Evolutionary conservation across 257 asterid genomes (phyloP).

Genomic region (Lantana camara): DNA sequence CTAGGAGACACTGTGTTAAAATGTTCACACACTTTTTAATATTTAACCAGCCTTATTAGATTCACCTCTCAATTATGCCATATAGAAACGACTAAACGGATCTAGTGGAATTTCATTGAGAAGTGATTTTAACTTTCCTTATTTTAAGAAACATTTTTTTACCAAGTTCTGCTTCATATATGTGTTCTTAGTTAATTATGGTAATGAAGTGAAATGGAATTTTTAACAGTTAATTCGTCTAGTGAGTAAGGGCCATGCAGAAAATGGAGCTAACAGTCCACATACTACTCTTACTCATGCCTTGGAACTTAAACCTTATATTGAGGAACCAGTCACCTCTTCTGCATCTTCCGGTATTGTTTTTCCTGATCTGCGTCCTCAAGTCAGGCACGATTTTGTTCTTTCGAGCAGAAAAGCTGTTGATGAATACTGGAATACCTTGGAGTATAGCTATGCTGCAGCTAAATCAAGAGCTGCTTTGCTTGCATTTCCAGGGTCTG

Average conservation of each 20-base stretch:
- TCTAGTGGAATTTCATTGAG: slow-evolving; percentile 15
- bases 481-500: slow-evolving; percentile 95
- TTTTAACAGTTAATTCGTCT: slow-evolving; percentile 85
- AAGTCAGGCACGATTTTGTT: slow-evolving; percentile 89
- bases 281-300: slow-evolving; percentile 73
- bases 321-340: slow-evolving; percentile 82
- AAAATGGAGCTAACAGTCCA: slow-evolving; percentile 51
- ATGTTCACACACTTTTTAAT: background rate
- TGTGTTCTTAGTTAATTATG: slow-evolving; percentile 24
- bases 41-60: background rate
- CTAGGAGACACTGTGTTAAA: background rate
- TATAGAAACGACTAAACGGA: background rate
- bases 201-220: slow-evolving; percentile 32
- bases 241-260: slow-evolving; percentile 55
- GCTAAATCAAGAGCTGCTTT: slow-evolving; percentile 77
- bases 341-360: slow-evolving; percentile 46
- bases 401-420: slow-evolving; percentile 79
- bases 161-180: slow-evolving; percentile 23
- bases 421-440: slow-evolving; percentile 88
- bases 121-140: background rate
- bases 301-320: slow-evolving; percentile 89
- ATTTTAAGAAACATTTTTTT: slow-evolving; percentile 13
- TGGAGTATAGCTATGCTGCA: slow-evolving; percentile 88
- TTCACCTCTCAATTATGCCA: background rate
- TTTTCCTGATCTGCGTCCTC: slow-evolving; percentile 89